Evolutionary conservation across 805 yeast genomes (phyloP), one percentile per base, ranked within the genome.

Genomic region (Cephaloascus fragrans): DNA sequence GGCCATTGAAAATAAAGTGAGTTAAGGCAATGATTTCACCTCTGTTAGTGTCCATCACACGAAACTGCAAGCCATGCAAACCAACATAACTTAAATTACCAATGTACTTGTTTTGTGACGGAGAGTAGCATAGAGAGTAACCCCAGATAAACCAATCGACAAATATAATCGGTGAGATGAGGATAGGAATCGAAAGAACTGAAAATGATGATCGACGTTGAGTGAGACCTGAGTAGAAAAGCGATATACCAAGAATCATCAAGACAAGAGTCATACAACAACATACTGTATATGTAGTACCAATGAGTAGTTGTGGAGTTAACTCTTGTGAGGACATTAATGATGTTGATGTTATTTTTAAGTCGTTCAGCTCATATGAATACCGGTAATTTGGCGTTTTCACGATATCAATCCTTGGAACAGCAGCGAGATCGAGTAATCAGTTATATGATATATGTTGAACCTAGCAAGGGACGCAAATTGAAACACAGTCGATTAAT

Each of bases 141-240:
- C 72, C 60, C 70, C 69, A 64, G 6, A 66, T 62, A 46, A 51
- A 66, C 71, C 71, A 66, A 43, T 66, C 72, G 16, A 66, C 39
- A 28, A 62, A 46, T 3, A 64, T 45, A 1, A 62, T 41, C 1
- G 69, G 64, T 2, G 47, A 35, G 15, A 64, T 37, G 14, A 63
- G 35, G 5, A 56, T 16, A 4, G 71, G 69, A 10, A 62, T 40
- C 2, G 67, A 59, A 19, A 66, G 49, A 61, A 64, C 61, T 4
- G 68, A 55, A 29, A 66, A 48, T 9, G 70, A 56, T 2, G 70
- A 63, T 37, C 70, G 47, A 44, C 71, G 45, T 41, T 66, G 71
- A 6, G 64, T 64, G 32, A 66, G 50, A 3, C 72, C 72, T 2
- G 69, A 62, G 44, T 66, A 66, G 44, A 65, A 66, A 36, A 64